Evolutionary conservation across 768 basidiomycete genomes (phyloP).

Genomic region (Gelatoporia subvermispora): DNA sequence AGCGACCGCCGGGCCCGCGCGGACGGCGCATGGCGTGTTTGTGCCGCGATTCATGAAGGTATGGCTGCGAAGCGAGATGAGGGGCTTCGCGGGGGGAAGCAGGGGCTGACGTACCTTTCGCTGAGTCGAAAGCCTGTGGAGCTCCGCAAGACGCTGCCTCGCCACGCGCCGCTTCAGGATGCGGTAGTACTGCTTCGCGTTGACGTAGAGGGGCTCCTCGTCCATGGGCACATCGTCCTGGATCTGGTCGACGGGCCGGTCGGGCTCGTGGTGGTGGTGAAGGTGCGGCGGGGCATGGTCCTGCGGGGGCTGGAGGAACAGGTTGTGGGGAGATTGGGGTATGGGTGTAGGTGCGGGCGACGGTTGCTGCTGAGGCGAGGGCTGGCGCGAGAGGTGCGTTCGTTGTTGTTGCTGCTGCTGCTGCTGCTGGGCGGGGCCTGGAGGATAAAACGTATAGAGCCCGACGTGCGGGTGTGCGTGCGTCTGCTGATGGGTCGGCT

Average conservation of each 20-base stretch:
- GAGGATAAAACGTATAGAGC: conserved; percentile 24
- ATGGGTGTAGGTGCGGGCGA: conserved; percentile 22
- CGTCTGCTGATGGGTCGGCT: conserved; percentile 7
- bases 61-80: conserved; percentile 42
- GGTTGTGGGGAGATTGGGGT: conserved; percentile 20
- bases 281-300: conserved; percentile 1
- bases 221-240: conserved; percentile 53
- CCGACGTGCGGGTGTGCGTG: conserved; percentile 15
- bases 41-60: conserved; percentile 96
- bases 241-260: conserved; percentile 25
- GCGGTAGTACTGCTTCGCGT: conserved; percentile 98
- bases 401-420: conserved; percentile 17
- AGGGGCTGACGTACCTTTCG: conserved; percentile 62
- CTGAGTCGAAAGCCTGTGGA: conserved; percentile 87
- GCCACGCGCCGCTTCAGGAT: conserved; percentile 94
- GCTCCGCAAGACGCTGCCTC: conserved; percentile 86
- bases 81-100: conserved; percentile 6
- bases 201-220: conserved; percentile 98
- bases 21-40: conserved; percentile 98
- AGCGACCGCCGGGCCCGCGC: conserved; percentile 93
- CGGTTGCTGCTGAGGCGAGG: conserved; percentile 23
- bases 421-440: conserved; percentile 19
- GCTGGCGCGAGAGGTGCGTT: conserved; percentile 26
- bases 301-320: conserved; percentile 25
- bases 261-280: conserved; percentile 15